These are phyloP conservation scores for Hypoxylon sp. DNA, from an alignment of 2,329 filamentous ascomycete genomes.

Conservation along the genomic window DNA sequence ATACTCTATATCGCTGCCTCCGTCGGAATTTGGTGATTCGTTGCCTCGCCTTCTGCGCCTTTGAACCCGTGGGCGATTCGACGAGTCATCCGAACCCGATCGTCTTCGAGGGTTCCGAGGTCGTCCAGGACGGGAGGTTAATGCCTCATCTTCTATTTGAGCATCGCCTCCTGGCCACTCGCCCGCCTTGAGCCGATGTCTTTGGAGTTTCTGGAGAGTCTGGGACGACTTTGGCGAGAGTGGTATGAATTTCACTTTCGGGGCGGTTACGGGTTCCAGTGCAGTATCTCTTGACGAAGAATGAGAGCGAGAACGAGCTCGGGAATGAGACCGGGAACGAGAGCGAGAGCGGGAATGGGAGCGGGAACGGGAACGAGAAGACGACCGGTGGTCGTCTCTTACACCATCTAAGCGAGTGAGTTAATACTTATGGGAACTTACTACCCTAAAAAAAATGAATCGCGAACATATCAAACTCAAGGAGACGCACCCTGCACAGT, in stretches of 20 bases:
- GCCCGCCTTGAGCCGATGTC: constrained; percentile 38
- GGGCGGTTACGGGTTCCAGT: constrained; percentile 20
- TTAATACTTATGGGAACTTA: constrained; percentile 22
- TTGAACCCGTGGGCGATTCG: constrained; percentile 29
- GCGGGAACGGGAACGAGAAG: constrained; percentile 3
- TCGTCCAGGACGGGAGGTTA: constrained; percentile 1
- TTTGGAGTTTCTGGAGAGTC: constrained; percentile 46
- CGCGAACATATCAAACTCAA: constrained; percentile 42
- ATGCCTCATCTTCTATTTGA: constrained; percentile 15
- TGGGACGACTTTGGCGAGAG: constrained; percentile 50
- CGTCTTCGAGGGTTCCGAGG: constrained; percentile 34
- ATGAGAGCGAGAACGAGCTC: no score
- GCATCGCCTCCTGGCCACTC: constrained; percentile 24
- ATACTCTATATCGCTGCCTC: constrained; percentile 46
- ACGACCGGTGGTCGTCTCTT: constrained; percentile 27
- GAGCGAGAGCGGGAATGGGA: no score
- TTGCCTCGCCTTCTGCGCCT: constrained; percentile 26
- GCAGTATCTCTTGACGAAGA: constrained; percentile 19
- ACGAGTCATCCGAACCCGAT: constrained; percentile 44
- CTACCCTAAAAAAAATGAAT: not conserved
- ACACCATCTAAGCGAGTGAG: constrained; percentile 41
- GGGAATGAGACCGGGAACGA: no score
- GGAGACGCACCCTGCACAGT: constrained; percentile 52
- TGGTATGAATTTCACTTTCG: constrained; percentile 47
- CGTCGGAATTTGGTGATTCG: constrained; percentile 34